Evolutionary conservation across 345 rosid genomes (phyloP).

Genomic region (Linum tenue): DNA sequence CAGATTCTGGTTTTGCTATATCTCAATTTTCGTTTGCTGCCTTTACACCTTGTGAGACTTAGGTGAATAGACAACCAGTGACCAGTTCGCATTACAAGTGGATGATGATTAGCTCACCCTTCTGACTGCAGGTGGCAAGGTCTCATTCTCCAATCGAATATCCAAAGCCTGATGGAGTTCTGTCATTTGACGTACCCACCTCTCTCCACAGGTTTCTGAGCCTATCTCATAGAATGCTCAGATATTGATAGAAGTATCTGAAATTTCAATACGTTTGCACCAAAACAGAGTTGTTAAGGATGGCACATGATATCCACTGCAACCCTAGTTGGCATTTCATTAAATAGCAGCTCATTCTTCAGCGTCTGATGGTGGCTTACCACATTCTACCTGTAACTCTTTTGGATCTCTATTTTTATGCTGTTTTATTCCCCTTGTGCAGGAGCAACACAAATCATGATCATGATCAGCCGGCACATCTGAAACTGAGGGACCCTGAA

Average conservation of each 20-base stretch:
- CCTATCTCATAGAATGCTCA: no score
- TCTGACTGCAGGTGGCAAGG: conserved; percentile 48
- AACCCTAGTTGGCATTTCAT: no score
- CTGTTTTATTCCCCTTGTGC: not conserved
- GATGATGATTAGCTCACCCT: conserved; percentile 8
- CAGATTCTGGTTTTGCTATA: not conserved
- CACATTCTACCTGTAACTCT: not conserved
- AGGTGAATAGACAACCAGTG: not conserved
- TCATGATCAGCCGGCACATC: conserved; percentile 90
- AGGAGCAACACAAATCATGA: conserved; percentile 98
- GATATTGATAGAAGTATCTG: no score
- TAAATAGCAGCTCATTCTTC: no score
- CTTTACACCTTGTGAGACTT: not conserved
- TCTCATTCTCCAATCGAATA: conserved; percentile 56
- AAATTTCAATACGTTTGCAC: no score
- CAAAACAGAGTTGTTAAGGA: no score
- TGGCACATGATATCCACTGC: no score
- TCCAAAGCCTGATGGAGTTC: conserved; percentile 76
- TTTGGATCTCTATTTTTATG: not conserved
- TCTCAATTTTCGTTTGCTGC: not conserved
- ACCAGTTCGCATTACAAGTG: not conserved
- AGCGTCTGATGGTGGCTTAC: not conserved
- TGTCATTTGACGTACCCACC: conserved; percentile 82
- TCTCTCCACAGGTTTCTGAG: conserved; percentile 73
- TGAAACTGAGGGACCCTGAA: conserved; percentile 56